Evolutionary conservation across 2,329 filamentous ascomycete species (phyloP).

Genomic region (Neoascochyta sp.): DNA sequence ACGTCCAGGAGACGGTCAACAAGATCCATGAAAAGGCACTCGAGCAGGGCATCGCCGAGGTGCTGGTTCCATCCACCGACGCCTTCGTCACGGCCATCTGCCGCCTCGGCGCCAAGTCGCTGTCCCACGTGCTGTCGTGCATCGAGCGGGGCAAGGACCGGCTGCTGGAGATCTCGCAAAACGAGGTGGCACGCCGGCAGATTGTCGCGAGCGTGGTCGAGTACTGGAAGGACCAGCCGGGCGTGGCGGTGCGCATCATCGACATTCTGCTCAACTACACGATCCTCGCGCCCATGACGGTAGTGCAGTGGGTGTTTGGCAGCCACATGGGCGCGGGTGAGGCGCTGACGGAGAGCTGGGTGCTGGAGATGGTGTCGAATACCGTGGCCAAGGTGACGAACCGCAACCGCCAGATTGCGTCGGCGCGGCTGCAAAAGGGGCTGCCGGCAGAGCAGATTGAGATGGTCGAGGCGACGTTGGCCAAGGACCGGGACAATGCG

Average conservation of each 20-base stretch:
- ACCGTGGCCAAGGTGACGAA: slow-evolving; percentile 88
- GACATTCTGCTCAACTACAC: slow-evolving; percentile 98
- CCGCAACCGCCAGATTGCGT: slow-evolving; percentile 76
- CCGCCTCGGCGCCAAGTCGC: slow-evolving; percentile 88
- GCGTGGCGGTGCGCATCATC: slow-evolving; percentile 85
- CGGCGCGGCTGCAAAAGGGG: slow-evolving; percentile 56
- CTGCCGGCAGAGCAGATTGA: slow-evolving; percentile 55
- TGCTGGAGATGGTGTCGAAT: slow-evolving; percentile 86
- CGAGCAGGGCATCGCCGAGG: slow-evolving; percentile 65
- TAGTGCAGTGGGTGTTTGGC: slow-evolving; percentile 84
- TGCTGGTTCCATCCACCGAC: slow-evolving; percentile 82
- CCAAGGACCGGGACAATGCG: slow-evolving; percentile 69
- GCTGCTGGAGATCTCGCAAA: slow-evolving; percentile 71
- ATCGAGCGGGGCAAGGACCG: slow-evolving; percentile 93
- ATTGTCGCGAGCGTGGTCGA: slow-evolving; percentile 86
- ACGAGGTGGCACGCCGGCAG: slow-evolving; percentile 72
- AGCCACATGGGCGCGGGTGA: slow-evolving; percentile 62
- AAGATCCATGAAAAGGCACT: slow-evolving; percentile 76
- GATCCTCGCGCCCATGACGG: slow-evolving; percentile 78
- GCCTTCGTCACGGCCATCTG: slow-evolving; percentile 92
- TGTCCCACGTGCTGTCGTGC: slow-evolving; percentile 91
- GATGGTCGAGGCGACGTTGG: slow-evolving; percentile 63
- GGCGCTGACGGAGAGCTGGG: slow-evolving; percentile 67
- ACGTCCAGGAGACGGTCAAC: slow-evolving; percentile 77
- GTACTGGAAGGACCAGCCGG: slow-evolving; percentile 92